Evolutionary conservation across 2,329 filamentous ascomycete genomes (phyloP).

Genomic region (Tricladium varicosporioides): DNA sequence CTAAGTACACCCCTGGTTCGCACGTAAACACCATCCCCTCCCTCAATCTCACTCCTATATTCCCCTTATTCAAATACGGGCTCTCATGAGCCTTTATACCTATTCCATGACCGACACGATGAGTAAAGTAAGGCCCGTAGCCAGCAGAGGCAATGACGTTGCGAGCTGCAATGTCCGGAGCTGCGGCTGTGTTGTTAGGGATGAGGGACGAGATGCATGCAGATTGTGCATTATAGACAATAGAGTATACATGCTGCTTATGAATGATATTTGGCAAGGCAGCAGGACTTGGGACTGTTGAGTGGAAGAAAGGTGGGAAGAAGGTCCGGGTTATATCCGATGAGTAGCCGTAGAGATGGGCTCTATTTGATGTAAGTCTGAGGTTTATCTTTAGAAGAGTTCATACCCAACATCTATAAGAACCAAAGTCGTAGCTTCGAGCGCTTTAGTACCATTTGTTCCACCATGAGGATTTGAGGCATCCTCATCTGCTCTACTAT

Average conservation of each 20-base stretch:
- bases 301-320: slow-evolving; percentile 42
- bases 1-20: slow-evolving; percentile 62
- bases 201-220: slow-evolving; percentile 50
- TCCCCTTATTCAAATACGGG: slow-evolving; percentile 63
- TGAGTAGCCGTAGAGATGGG: slow-evolving; percentile 60
- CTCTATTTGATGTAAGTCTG: slow-evolving; percentile 32
- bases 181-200: slow-evolving; percentile 53
- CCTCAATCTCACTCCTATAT: slow-evolving; percentile 44
- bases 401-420: slow-evolving; percentile 57
- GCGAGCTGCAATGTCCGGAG: slow-evolving; percentile 59
- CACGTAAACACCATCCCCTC: slow-evolving; percentile 63
- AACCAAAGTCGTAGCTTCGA: slow-evolving; percentile 54
- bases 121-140: slow-evolving; percentile 58
- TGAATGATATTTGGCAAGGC: slow-evolving; percentile 36
- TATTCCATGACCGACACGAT: slow-evolving; percentile 62
- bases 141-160: slow-evolving; percentile 55
- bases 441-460: slow-evolving; percentile 44
- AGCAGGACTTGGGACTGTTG: slow-evolving; percentile 9
- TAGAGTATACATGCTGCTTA: slow-evolving; percentile 57
- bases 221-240: slow-evolving; percentile 61
- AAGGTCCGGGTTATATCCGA: slow-evolving; percentile 65
- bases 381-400: neutral
- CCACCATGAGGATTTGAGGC: slow-evolving; percentile 41
- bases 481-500: slow-evolving; percentile 34
- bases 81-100: slow-evolving; percentile 66